Evolutionary conservation across 1,284 basidiomycete species (phyloP).

Genomic region (Rhizoctonia solani): DNA sequence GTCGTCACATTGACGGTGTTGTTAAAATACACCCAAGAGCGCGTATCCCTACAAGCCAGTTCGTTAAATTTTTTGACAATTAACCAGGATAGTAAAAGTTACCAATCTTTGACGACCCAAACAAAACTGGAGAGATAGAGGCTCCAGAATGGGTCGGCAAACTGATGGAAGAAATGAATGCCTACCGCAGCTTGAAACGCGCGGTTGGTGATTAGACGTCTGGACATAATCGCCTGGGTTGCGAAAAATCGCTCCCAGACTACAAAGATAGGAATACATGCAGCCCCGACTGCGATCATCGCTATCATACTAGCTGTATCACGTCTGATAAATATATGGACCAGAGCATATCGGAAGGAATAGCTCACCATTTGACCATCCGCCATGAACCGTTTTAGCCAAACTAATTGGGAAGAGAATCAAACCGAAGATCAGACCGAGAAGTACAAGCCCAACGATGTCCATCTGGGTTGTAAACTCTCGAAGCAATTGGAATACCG

Average conservation of each 20-base stretch:
- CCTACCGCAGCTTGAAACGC: conserved; percentile 62
- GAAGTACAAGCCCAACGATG: conserved; percentile 46
- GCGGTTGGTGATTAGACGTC: conserved; percentile 48
- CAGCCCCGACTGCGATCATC: conserved; percentile 47
- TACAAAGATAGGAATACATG: conserved; percentile 46
- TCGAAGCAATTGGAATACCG: conserved; percentile 36
- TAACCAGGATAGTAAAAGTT: neutral
- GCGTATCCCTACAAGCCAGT: conserved; percentile 36
- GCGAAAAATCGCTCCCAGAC: conserved; percentile 48
- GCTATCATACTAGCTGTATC: conserved; percentile 47
- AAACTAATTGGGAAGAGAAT: conserved; percentile 49
- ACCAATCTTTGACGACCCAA: conserved; percentile 61
- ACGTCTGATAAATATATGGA: neutral
- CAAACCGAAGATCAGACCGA: conserved; percentile 46
- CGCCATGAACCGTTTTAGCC: conserved; percentile 42
- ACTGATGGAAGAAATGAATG: conserved; percentile 69
- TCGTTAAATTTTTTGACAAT: too few relatives aligned
- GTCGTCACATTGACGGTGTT: conserved; percentile 43
- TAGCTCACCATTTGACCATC: conserved; percentile 46
- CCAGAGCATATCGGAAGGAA: neutral
- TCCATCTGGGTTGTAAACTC: conserved; percentile 46
- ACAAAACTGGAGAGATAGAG: conserved; percentile 67
- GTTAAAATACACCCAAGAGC: conserved; percentile 39
- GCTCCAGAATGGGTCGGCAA: conserved; percentile 62
- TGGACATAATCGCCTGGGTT: conserved; percentile 48